phyloP scores from a whole-genome alignment of 2,329 filamentous ascomycete genomes.

The Aspergillus amoenus region DNA sequence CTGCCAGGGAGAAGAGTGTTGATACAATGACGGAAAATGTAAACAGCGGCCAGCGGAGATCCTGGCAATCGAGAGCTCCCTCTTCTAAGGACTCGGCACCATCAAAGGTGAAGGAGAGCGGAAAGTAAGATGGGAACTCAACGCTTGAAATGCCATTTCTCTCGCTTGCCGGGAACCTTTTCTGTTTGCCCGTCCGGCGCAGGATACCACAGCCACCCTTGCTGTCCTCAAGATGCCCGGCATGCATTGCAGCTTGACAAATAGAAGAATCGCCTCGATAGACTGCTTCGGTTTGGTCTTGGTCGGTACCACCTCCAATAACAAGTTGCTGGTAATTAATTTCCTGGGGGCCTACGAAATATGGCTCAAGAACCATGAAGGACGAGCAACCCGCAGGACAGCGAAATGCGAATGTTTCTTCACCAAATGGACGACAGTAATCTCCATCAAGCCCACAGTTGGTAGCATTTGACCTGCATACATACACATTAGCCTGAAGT shows the following conservation, averaged over 20 bases:
- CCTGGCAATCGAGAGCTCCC: constrained; percentile 44
- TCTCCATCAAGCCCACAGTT: constrained; percentile 59
- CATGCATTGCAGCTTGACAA: constrained; percentile 60
- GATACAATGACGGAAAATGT: constrained; percentile 56
- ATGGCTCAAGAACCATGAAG: constrained; percentile 53
- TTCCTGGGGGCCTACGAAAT: constrained; percentile 56
- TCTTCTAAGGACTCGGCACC: constrained; percentile 28
- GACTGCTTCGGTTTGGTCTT: constrained; percentile 38
- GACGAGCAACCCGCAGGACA: constrained; percentile 59
- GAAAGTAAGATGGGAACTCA: constrained; percentile 57
- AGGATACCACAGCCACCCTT: constrained; percentile 59
- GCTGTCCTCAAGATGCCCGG: constrained; percentile 55
- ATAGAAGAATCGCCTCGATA: constrained; percentile 64
- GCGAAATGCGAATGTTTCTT: constrained; percentile 55
- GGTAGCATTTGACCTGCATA: constrained; percentile 33
- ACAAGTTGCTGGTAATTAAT: constrained; percentile 56
- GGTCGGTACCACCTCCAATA: constrained; percentile 51
- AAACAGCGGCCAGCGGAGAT: constrained; percentile 60
- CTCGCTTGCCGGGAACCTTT: constrained; percentile 46
- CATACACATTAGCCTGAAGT: neutral
- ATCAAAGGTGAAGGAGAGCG: constrained; percentile 56
- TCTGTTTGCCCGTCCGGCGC: constrained; percentile 52
- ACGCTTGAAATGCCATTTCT: constrained; percentile 54
- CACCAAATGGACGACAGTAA: constrained; percentile 57
- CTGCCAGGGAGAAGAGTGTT: constrained; percentile 55